These are phyloP conservation scores for Fagopyrum esculentum DNA, from an alignment of 148 eudicot genomes.

Conservation along the genomic window DNA sequence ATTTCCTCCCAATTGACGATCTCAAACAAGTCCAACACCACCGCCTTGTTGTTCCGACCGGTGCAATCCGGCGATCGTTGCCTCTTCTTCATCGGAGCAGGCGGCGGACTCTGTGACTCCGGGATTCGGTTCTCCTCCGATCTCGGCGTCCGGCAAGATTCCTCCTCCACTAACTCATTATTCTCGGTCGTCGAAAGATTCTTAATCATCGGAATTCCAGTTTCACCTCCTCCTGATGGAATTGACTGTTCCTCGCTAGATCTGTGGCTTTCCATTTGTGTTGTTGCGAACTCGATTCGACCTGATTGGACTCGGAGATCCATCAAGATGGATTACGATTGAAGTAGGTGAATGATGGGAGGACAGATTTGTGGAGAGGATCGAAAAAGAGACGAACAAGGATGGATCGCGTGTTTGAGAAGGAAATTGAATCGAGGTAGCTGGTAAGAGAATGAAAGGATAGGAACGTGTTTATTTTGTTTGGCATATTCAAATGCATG, in stretches of 20 bases:
- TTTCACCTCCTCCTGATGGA: background rate
- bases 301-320: constrained; percentile 1
- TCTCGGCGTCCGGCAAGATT: constrained; percentile 2
- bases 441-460: background rate
- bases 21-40: background rate
- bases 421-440: constrained; percentile 4
- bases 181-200: background rate
- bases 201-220: background rate
- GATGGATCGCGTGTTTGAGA: background rate
- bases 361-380: background rate
- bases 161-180: background rate
- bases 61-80: background rate
- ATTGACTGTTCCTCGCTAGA: background rate
- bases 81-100: constrained; percentile 12
- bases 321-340: background rate
- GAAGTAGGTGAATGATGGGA: background rate
- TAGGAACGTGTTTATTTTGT: constrained; percentile 5
- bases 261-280: background rate
- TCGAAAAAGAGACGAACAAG: background rate
- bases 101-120: background rate
- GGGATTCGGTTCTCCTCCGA: constrained; percentile 10
- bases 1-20: background rate
- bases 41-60: background rate
- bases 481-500: background rate
- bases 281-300: background rate